phyloP scores from a whole-genome alignment of 2,329 filamentous ascomycete species.

The Trichoderma oligosporum region DNA sequence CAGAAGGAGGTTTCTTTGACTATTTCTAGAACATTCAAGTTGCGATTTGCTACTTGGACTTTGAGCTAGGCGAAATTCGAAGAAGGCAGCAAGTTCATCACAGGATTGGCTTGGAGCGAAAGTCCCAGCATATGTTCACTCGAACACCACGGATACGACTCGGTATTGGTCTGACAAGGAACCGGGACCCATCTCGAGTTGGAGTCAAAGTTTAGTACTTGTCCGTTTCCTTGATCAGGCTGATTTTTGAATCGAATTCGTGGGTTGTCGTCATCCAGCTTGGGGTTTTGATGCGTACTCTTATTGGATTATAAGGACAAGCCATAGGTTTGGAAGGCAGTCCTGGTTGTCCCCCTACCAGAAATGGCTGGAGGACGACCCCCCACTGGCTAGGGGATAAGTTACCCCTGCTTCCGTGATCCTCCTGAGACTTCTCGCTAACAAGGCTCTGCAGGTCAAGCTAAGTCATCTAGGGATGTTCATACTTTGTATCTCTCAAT shows the following conservation, averaged over 20 bases:
- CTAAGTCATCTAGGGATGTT: background rate
- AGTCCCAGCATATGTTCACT: conserved; percentile 3
- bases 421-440: conserved; percentile 26
- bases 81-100: conserved; percentile 23
- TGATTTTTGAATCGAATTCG: conserved; percentile 4
- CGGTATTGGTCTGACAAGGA: conserved; percentile 27
- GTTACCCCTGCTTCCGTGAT: conserved; percentile 31
- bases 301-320: conserved; percentile 34
- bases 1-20: conserved; percentile 57
- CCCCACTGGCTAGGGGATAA: conserved; percentile 48
- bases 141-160: background rate
- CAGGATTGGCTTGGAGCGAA: conserved; percentile 7
- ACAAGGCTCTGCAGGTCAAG: conserved; percentile 26
- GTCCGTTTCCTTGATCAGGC: conserved; percentile 50
- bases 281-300: background rate
- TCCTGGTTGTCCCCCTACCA: conserved; percentile 49
- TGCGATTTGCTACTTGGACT: conserved; percentile 22
- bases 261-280: conserved; percentile 15
- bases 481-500: background rate
- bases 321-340: conserved; percentile 37
- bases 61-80: conserved; percentile 17
- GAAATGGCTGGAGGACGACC: conserved; percentile 50
- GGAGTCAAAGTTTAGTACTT: conserved; percentile 92
- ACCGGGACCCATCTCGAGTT: conserved; percentile 84
- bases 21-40: conserved; percentile 18